Evolutionary conservation across 805 yeast species (phyloP).

Genomic region (Sugiyamaella americana): DNA sequence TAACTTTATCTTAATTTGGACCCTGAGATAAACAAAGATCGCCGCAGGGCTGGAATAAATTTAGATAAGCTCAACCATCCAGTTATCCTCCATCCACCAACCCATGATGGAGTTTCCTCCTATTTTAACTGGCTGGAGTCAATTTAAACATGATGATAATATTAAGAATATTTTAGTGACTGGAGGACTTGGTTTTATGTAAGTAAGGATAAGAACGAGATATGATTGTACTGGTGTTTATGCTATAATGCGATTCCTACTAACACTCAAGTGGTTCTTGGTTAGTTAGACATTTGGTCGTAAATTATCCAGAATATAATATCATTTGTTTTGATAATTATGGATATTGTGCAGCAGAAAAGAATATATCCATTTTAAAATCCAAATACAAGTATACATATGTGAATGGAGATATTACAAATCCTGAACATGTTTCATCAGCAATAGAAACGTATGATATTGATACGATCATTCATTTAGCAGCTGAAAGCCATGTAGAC

Average conservation of each 20-base stretch:
- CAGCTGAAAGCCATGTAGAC: slow-evolving; percentile 54
- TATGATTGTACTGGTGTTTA: too few relatives aligned
- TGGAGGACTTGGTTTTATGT: slow-evolving; percentile 54
- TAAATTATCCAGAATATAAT: slow-evolving; percentile 25
- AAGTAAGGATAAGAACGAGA: slow-evolving; percentile 11
- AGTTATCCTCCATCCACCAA: too few relatives aligned
- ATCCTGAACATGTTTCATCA: slow-evolving; percentile 21
- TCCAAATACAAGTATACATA: slow-evolving; percentile 27
- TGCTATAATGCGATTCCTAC: neutral
- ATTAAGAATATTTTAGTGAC: slow-evolving; percentile 37
- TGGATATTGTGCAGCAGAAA: slow-evolving; percentile 39
- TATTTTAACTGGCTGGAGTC: slow-evolving; percentile 10
- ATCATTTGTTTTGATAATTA: slow-evolving; percentile 44
- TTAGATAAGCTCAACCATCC: too few relatives aligned
- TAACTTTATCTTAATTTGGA: too few relatives aligned
- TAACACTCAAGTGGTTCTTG: slow-evolving; percentile 38
- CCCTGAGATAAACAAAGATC: too few relatives aligned
- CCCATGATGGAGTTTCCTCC: neutral
- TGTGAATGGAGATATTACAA: slow-evolving; percentile 35
- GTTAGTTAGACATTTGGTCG: slow-evolving; percentile 36
- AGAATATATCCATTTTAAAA: slow-evolving; percentile 29
- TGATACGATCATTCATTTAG: slow-evolving; percentile 43
- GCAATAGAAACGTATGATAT: slow-evolving; percentile 24
- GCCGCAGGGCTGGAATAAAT: too few relatives aligned
- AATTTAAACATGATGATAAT: slow-evolving; percentile 12